A percentile compares a stretch with the other conserved stretches of the same genome.
These are phyloP conservation scores for Cystobasidium onofrii DNA, from an alignment of 768 basidiomycete genomes.

Conservation along the genomic window DNA sequence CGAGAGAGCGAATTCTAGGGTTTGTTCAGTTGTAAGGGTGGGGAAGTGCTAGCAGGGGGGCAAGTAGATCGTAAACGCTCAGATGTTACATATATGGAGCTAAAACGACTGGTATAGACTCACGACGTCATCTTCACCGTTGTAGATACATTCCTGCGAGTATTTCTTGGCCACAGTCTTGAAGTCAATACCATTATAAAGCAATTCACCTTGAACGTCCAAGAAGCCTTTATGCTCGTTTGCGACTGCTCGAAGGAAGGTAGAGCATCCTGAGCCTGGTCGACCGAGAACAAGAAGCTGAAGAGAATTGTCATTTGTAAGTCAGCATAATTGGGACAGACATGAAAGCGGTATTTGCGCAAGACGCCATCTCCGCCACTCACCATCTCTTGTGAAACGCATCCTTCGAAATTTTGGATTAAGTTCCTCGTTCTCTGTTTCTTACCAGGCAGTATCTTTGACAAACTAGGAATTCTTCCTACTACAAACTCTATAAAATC, in stretches of 20 bases:
- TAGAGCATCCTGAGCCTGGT: slow-evolving; percentile 63
- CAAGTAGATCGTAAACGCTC: slow-evolving; percentile 52
- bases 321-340: too few species aligned
- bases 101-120: neutral
- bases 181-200: slow-evolving; percentile 67
- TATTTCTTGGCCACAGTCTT: slow-evolving; percentile 51
- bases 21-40: slow-evolving; percentile 69
- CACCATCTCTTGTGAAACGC: neutral
- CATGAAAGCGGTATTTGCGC: too few species aligned
- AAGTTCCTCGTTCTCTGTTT: neutral
- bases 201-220: slow-evolving; percentile 59
- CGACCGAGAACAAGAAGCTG: slow-evolving; percentile 49
- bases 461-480: neutral
- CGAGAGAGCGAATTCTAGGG: slow-evolving; percentile 56
- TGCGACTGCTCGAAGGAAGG: slow-evolving; percentile 70
- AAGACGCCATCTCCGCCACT: neutral
- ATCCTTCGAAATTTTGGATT: neutral
- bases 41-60: slow-evolving; percentile 64
- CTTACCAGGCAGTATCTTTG: neutral
- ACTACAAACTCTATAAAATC: neutral
- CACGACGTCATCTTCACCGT: slow-evolving; percentile 46
- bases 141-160: slow-evolving; percentile 44
- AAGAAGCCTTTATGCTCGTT: slow-evolving; percentile 66
- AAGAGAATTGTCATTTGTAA: slow-evolving; percentile 48
- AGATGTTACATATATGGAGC: neutral